A percentile compares a stretch with the other conserved stretches of the same genome.
phyloP scores from a whole-genome alignment of 371 early-diverging fungal genomes.

The Blakeslea trispora region DNA sequence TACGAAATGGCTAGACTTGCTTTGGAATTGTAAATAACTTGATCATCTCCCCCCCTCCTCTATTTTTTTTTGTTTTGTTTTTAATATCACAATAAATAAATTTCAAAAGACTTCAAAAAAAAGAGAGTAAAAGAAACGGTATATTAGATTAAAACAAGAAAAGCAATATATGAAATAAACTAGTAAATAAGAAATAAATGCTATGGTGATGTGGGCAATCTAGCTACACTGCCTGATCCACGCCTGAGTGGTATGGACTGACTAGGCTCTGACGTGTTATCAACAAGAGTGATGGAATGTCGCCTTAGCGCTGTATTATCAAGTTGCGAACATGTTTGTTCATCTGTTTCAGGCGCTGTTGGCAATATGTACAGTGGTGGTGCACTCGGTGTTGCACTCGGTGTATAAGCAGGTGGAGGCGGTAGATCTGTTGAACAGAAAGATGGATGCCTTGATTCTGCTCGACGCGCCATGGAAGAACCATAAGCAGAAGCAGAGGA shows the following conservation, averaged over 20 bases:
- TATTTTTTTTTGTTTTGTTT: constrained; percentile 1
- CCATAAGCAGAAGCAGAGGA: background rate
- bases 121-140: too few species aligned
- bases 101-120: too few species aligned
- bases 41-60: too few species aligned
- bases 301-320: constrained; percentile 4
- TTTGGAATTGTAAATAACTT: constrained; percentile 48
- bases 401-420: constrained; percentile 40
- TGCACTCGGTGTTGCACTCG: constrained; percentile 27
- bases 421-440: constrained; percentile 8
- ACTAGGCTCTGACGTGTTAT: constrained; percentile 2
- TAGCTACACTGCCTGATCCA: constrained; percentile 18
- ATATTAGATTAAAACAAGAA: background rate
- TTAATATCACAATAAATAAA: background rate
- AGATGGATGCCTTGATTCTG: constrained; percentile 1
- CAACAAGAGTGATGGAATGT: constrained; percentile 21
- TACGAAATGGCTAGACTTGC: constrained; percentile 53
- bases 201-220: constrained; percentile 4
- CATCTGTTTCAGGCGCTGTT: background rate
- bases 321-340: background rate
- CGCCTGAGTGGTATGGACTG: constrained; percentile 19
- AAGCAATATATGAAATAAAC: background rate
- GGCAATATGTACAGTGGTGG: constrained; percentile 30
- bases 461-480: background rate
- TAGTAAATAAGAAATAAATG: background rate